These are phyloP conservation scores for Raffaelea ambrosiae DNA, from an alignment of 2,329 filamentous ascomycete genomes.

Conservation along the genomic window DNA sequence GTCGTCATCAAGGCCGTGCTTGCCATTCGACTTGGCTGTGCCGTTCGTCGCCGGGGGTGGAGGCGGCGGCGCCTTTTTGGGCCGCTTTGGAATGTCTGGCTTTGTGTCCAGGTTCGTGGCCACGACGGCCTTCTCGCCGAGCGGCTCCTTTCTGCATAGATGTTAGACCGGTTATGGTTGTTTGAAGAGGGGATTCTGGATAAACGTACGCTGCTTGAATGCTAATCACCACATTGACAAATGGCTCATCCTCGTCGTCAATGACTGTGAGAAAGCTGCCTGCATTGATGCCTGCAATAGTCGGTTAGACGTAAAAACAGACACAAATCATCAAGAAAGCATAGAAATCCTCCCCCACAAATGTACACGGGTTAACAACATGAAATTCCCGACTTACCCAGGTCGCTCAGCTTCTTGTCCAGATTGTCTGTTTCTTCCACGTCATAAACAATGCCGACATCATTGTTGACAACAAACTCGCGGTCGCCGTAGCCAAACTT, in stretches of 20 bases:
- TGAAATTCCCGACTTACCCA: conserved; percentile 42
- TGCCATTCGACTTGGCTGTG: conserved; percentile 29
- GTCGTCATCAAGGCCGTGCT: conserved; percentile 27
- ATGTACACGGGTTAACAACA: neutral
- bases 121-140: conserved; percentile 47
- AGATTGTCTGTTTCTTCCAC: conserved; percentile 83
- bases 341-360: no score
- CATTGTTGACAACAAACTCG: conserved; percentile 70
- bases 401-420: conserved; percentile 65
- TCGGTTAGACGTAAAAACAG: neutral
- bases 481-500: conserved; percentile 64
- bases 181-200: neutral
- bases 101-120: conserved; percentile 30
- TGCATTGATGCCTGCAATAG: conserved; percentile 50
- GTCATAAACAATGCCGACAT: conserved; percentile 76
- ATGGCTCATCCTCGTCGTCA: conserved; percentile 67
- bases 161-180: conserved; percentile 19
- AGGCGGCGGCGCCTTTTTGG: conserved; percentile 28
- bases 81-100: conserved; percentile 44
- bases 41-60: conserved; percentile 29
- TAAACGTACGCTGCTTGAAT: conserved; percentile 51
- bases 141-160: conserved; percentile 23
- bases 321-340: neutral
- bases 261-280: conserved; percentile 75
- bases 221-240: conserved; percentile 72